These are phyloP conservation scores for Pochonia chlamydosporia DNA, from an alignment of 2,329 filamentous ascomycete species.

Conservation along the genomic window DNA sequence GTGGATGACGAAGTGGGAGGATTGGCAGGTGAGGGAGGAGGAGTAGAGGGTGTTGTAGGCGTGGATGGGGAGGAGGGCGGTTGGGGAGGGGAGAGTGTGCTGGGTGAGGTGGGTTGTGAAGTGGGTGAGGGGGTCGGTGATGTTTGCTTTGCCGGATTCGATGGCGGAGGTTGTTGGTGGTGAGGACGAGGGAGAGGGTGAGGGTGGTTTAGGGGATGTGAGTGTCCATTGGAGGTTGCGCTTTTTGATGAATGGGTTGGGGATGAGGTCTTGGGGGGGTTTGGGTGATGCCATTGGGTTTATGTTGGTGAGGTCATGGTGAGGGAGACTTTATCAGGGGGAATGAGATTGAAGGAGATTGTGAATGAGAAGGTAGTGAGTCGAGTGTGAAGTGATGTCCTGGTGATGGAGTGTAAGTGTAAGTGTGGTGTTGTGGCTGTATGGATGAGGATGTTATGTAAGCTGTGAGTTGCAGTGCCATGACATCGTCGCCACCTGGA, in stretches of 20 bases:
- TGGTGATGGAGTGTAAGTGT: no score
- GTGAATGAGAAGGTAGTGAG: no score
- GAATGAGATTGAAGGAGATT: no score
- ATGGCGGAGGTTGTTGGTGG: conserved; percentile 28
- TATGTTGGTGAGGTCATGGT: not conserved
- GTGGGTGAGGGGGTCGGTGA: conserved; percentile 33
- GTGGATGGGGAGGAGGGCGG: conserved; percentile 27
- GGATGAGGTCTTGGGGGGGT: conserved; percentile 25
- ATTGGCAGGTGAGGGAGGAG: conserved; percentile 21
- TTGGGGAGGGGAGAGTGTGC: conserved; percentile 17
- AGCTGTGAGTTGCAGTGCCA: no score
- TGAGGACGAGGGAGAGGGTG: not conserved
- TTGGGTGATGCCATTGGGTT: conserved; percentile 4
- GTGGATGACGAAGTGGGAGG: conserved; percentile 62
- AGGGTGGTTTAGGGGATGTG: not conserved
- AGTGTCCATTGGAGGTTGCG: conserved; percentile 39
- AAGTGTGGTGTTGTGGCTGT: no score
- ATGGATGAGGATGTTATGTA: not conserved
- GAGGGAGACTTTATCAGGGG: no score
- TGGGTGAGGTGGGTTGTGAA: conserved; percentile 29
- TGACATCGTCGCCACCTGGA: no score
- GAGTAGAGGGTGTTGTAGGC: conserved; percentile 32
- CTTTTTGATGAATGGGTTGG: conserved; percentile 42
- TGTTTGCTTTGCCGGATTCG: conserved; percentile 30
- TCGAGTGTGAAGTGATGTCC: no score